Percentiles rank a stretch among this genome's conserved stretches.
phyloP scores from a whole-genome alignment of 345 rosid species.

The Carallia brachiata region DNA sequence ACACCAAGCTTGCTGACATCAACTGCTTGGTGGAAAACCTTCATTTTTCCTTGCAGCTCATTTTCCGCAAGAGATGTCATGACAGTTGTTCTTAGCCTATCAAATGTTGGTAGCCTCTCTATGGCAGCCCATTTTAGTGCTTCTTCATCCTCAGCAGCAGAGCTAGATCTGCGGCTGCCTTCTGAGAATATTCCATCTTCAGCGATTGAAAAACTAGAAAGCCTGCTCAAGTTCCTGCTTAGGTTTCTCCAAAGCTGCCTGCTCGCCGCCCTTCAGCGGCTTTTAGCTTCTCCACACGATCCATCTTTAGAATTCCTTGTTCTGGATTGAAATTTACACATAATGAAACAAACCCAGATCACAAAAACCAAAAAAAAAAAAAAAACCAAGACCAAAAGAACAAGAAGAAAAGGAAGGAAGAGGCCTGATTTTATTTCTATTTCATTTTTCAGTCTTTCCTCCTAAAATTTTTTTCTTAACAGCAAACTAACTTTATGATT shows the following conservation, averaged over 20 bases:
- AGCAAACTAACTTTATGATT: too few species aligned
- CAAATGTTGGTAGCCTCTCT: constrained; percentile 83
- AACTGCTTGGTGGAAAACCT: constrained; percentile 43
- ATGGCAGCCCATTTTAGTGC: constrained; percentile 97
- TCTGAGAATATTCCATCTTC: constrained; percentile 56
- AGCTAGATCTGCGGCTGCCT: constrained; percentile 45
- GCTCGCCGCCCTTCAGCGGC: constrained; percentile 28
- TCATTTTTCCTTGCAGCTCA: constrained; percentile 32
- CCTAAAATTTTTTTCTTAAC: too few species aligned
- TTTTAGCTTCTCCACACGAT: constrained; percentile 29
- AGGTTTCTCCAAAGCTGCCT: constrained; percentile 27
- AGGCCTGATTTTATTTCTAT: too few species aligned
- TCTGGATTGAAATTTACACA: not conserved
- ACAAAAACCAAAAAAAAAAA: not conserved
- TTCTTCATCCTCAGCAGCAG: constrained; percentile 72
- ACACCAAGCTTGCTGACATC: constrained; percentile 74
- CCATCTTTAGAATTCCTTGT: constrained; percentile 28
- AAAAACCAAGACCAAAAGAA: not conserved
- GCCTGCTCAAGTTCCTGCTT: constrained; percentile 58
- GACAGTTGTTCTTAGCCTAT: constrained; percentile 69
- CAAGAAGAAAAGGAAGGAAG: not conserved
- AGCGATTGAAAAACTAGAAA: constrained; percentile 27
- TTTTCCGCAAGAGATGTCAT: constrained; percentile 47
- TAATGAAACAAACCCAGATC: not conserved
- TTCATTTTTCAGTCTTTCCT: too few species aligned